Base-by-base conservation (phyloP, 768 basidiomycete genomes). In the Tulasnella calospora region DNA sequence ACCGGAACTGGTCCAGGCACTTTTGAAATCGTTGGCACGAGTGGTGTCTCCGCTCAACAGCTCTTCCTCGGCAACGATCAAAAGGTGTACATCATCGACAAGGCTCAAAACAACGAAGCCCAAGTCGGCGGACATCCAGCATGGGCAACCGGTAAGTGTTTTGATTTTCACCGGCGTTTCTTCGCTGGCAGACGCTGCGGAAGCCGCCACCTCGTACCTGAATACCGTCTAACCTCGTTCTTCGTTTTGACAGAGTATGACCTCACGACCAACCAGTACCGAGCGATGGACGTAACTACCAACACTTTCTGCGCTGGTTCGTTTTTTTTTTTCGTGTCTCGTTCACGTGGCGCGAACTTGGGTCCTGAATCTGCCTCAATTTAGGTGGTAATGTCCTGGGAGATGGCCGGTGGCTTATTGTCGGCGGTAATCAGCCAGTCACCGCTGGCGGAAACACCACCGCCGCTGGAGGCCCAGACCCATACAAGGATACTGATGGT, bases 401-500 rank as follows among this genome's bases (percentile, higher is more conserved):
- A 33, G 93, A 95, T 79, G 94, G 94, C 5, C 92, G 92, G 0
- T 82, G 94, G 44, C 85, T 94, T 82, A 93, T 89, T 81, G 92
- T 93, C 17, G 94, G 94, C 76, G 94, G 94, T 2, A 94, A 95
- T 82, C 92, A 92, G 23, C 91, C 94, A 44, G 90, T 92, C 30
- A 74, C 71, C 0, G 19, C 27, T 30, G 79, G 79, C 0, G 79
- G 79, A 12, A 79, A 36, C 30, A 40, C 79, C 30, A 44, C 78
- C 2, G 57, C 21, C 30, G 41, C 33, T 36, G 73, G 36, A 36
- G 27, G 30, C 3, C 33, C 71, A 17, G 61, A 51, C 55, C 79
- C 79, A 30, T 80, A 80, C 72, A 88, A 88, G 71, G 86, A 85
- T 76, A 86, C 86, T 36, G 93, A 92, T 5, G 86, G 89, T 77